These are phyloP conservation scores for Ophiobolus disseminans DNA, from an alignment of 2,329 filamentous ascomycete species.

Conservation along the genomic window DNA sequence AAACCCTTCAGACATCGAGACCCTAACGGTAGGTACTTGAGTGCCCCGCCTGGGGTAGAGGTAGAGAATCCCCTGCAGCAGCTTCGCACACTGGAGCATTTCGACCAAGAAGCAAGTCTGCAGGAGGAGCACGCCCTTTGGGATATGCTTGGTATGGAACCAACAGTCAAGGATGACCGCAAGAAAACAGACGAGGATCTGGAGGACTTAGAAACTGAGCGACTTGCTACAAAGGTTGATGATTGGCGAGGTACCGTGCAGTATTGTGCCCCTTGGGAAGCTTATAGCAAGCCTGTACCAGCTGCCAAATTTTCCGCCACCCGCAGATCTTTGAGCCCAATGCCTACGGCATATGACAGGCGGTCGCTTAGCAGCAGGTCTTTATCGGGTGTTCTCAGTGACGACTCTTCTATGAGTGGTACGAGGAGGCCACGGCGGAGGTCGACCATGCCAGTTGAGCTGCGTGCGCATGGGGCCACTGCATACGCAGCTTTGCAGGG, in stretches of 20 bases:
- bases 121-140: conserved; percentile 57
- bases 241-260: conserved; percentile 58
- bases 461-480: conserved; percentile 25
- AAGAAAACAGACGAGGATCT: conserved; percentile 35
- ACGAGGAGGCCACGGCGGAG: conserved; percentile 4
- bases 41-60: conserved; percentile 1
- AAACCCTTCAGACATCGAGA: conserved; percentile 6
- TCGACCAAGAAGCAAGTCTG: conserved; percentile 56
- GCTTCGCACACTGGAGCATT: conserved; percentile 42
- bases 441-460: conserved; percentile 16
- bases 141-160: conserved; percentile 48
- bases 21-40: conserved; percentile 6
- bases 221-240: conserved; percentile 44
- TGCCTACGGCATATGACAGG: neutral
- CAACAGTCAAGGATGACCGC: conserved; percentile 18
- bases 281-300: conserved; percentile 23
- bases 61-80: neutral
- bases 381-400: conserved; percentile 4
- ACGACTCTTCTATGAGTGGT: neutral
- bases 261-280: conserved; percentile 61
- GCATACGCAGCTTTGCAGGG: conserved; percentile 34
- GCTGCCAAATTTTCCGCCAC: conserved; percentile 26
- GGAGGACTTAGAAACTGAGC: conserved; percentile 23
- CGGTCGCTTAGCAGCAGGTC: neutral
- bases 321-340: conserved; percentile 12